Percentiles rank a stretch among this genome's conserved stretches.
These are phyloP conservation scores for Neofusicoccum umdonicola DNA, from an alignment of 2,329 filamentous ascomycete species.

Conservation along the genomic window DNA sequence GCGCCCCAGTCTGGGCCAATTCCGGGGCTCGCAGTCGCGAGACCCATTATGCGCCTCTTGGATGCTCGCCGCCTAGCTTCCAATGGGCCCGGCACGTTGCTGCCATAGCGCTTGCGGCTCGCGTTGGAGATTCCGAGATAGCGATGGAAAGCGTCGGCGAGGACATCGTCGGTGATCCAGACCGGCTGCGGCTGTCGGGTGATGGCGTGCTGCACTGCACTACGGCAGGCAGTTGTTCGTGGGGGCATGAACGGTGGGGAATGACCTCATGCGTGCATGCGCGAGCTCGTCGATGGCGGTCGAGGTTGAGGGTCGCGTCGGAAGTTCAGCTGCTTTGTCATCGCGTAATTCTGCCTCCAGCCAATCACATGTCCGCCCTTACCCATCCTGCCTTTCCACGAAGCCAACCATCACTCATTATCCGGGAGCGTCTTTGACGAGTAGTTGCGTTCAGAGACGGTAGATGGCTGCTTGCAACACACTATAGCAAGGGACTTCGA, in stretches of 20 bases:
- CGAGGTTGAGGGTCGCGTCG: neutral
- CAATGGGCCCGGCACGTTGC: constrained; percentile 61
- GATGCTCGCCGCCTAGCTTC: constrained; percentile 58
- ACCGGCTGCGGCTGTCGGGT: constrained; percentile 44
- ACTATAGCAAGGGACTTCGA: too few relatives aligned
- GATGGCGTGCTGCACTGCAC: constrained; percentile 47
- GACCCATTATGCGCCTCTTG: constrained; percentile 55
- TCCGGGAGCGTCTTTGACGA: too few relatives aligned
- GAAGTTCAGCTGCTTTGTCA: neutral
- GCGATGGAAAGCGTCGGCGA: constrained; percentile 51
- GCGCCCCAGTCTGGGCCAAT: constrained; percentile 6
- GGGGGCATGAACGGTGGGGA: constrained; percentile 44
- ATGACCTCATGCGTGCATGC: neutral
- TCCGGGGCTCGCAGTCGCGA: constrained; percentile 32
- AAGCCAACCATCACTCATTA: too few relatives aligned
- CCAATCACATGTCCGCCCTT: neutral
- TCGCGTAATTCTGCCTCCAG: neutral
- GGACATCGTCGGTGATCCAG: constrained; percentile 60
- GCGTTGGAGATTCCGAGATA: constrained; percentile 40
- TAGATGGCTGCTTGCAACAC: too few relatives aligned
- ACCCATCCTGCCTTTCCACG: neutral
- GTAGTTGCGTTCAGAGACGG: too few relatives aligned
- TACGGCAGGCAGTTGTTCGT: constrained; percentile 49
- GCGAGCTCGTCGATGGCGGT: neutral
- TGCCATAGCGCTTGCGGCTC: constrained; percentile 54